Conservation (phyloP, 2,329 filamentous ascomycete genomes). For the Fonsecaea multimorphosa region DNA sequence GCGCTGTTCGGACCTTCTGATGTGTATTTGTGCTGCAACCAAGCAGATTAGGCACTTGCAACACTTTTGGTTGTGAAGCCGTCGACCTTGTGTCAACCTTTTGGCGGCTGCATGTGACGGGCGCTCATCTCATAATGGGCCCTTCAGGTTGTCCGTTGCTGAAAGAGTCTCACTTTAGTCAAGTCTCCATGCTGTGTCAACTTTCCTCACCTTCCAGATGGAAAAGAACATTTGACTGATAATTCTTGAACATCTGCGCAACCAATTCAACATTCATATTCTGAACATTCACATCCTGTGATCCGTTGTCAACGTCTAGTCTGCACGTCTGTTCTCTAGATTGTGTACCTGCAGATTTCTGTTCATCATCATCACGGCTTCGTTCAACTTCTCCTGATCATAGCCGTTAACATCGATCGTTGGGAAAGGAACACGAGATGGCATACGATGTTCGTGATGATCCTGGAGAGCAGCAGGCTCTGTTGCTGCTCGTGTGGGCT, state of each 20-base stretch:
- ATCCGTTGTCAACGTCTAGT: slow-evolving; percentile 2
- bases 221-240: slow-evolving; percentile 96
- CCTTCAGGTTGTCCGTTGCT: slow-evolving; percentile 85
- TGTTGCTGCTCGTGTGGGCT: slow-evolving; percentile 98
- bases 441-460: slow-evolving; percentile 94
- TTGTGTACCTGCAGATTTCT: slow-evolving; percentile 77
- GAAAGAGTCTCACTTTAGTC: slow-evolving; percentile 21
- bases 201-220: slow-evolving; percentile 81
- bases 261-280: slow-evolving; percentile 99
- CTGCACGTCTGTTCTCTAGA: neutral
- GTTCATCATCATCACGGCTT: slow-evolving; percentile 90
- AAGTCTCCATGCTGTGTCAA: neutral
- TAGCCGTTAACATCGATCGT: slow-evolving; percentile 15
- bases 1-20: neutral
- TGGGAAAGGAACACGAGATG: slow-evolving; percentile 25
- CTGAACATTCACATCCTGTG: slow-evolving; percentile 92
- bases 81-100: neutral
- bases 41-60: neutral
- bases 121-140: slow-evolving; percentile 64
- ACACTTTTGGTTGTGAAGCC: neutral
- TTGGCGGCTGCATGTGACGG: neutral
- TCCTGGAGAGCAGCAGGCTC: slow-evolving; percentile 87
- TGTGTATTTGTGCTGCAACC: neutral
- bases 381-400: slow-evolving; percentile 90
- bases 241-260: slow-evolving; percentile 99